Conservation (phyloP, 1,284 basidiomycete genomes). For the Ceratobasidium sp. region DNA sequence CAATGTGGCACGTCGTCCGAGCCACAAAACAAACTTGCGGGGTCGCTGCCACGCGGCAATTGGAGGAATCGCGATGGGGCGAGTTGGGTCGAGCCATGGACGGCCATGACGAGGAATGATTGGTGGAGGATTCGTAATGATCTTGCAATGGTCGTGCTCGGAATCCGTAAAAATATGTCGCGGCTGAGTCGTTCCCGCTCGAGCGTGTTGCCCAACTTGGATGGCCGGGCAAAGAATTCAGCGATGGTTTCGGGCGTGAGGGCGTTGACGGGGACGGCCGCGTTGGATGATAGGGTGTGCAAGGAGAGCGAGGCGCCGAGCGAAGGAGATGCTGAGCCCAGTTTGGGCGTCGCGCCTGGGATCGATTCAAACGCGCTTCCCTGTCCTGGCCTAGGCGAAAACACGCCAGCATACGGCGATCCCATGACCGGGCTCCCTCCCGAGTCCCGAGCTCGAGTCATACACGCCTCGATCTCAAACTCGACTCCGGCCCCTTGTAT, state of each 20-base stretch:
- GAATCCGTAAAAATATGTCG: constrained; percentile 20
- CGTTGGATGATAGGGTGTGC: background rate
- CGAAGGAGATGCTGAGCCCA: background rate
- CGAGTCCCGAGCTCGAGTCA: background rate
- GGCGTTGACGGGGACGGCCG: constrained; percentile 20
- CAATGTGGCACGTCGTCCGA: constrained; percentile 75
- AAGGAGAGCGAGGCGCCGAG: background rate
- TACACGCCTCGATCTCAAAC: constrained; percentile 3
- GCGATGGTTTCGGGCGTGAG: constrained; percentile 23
- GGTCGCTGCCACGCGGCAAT: constrained; percentile 24
- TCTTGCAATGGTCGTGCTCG: constrained; percentile 26
- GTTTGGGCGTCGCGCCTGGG: background rate
- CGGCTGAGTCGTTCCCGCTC: constrained; percentile 26
- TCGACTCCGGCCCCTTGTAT: constrained; percentile 41
- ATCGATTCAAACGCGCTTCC: background rate
- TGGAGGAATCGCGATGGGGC: constrained; percentile 13
- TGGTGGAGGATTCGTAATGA: constrained; percentile 23
- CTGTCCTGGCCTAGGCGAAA: constrained; percentile 26
- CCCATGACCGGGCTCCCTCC: background rate
- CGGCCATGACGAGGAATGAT: constrained; percentile 13
- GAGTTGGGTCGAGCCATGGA: background rate
- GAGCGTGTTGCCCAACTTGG: constrained; percentile 18
- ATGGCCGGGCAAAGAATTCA: constrained; percentile 22
- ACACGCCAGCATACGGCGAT: constrained; percentile 24
- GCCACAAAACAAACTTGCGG: constrained; percentile 58